These are phyloP conservation scores for Cutaneotrichosporon mucoides DNA, from an alignment of 1,284 basidiomycete species.

Conservation along the genomic window DNA sequence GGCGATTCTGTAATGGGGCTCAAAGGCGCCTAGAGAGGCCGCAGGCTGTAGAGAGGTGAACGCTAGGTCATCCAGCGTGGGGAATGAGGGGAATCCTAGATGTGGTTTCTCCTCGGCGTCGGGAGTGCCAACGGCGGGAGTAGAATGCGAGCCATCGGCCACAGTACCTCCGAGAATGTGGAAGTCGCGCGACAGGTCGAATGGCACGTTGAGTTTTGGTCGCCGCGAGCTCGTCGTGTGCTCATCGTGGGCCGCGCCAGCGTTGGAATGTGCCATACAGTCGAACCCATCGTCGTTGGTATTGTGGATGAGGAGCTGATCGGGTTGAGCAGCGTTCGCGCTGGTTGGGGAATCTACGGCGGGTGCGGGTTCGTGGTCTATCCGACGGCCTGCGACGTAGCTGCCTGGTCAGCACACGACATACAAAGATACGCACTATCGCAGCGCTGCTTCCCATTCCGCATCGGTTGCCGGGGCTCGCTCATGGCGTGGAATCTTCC, in stretches of 20 bases:
- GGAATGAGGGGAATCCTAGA: background rate
- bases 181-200: constrained; percentile 3
- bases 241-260: too few relatives aligned
- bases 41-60: background rate
- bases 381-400: too few relatives aligned
- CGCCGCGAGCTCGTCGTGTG: background rate
- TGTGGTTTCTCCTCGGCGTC: background rate
- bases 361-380: too few relatives aligned
- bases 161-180: constrained; percentile 6
- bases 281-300: background rate
- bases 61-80: background rate
- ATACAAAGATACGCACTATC: constrained; percentile 8
- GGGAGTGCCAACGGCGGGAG: background rate
- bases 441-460: constrained; percentile 23
- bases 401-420: too few relatives aligned
- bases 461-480: constrained; percentile 18
- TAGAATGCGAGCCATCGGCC: constrained; percentile 4
- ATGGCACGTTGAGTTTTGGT: background rate
- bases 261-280: background rate
- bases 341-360: too few relatives aligned
- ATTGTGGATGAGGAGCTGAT: constrained; percentile 1
- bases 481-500: constrained; percentile 1
- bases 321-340: too few relatives aligned
- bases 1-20: background rate
- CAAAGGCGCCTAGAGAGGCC: background rate